These are phyloP conservation scores for Candida nemodendra DNA, from an alignment of 805 yeast species.

Conservation along the genomic window DNA sequence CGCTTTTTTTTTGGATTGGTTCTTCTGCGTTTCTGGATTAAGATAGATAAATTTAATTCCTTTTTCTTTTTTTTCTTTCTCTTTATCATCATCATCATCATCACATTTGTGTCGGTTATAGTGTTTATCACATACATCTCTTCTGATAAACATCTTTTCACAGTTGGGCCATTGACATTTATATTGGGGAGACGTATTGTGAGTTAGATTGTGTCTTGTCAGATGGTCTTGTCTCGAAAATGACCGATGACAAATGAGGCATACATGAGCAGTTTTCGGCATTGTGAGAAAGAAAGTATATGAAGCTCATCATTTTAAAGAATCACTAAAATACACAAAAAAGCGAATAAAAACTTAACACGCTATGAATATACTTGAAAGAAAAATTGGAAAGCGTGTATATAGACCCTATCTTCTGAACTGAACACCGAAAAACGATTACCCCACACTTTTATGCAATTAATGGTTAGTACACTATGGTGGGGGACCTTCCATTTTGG, in stretches of 20 bases:
- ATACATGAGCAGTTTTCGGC: no score
- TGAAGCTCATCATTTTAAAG: slow-evolving; percentile 35
- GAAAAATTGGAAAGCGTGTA: no score
- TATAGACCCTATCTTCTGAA: no score
- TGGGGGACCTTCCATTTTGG: no score
- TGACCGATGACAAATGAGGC: slow-evolving; percentile 45
- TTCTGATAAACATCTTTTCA: slow-evolving; percentile 50
- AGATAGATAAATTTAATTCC: slow-evolving; percentile 1
- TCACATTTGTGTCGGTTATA: slow-evolving; percentile 31
- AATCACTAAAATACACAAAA: not conserved
- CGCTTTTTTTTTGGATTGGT: not conserved
- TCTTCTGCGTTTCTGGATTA: not conserved
- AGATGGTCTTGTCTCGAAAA: slow-evolving; percentile 58
- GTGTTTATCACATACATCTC: slow-evolving; percentile 47
- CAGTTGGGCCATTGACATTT: slow-evolving; percentile 47
- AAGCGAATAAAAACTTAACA: no score
- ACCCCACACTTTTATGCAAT: no score
- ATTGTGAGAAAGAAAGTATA: no score
- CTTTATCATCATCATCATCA: slow-evolving; percentile 17
- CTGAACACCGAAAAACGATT: no score
- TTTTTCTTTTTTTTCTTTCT: slow-evolving; percentile 11
- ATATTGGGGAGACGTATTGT: slow-evolving; percentile 41
- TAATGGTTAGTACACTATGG: no score
- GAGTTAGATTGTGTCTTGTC: slow-evolving; percentile 54
- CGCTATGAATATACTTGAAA: no score